Evolutionary conservation across 805 yeast species (phyloP).

Genomic region (Sugiyamaella chiloensis): DNA sequence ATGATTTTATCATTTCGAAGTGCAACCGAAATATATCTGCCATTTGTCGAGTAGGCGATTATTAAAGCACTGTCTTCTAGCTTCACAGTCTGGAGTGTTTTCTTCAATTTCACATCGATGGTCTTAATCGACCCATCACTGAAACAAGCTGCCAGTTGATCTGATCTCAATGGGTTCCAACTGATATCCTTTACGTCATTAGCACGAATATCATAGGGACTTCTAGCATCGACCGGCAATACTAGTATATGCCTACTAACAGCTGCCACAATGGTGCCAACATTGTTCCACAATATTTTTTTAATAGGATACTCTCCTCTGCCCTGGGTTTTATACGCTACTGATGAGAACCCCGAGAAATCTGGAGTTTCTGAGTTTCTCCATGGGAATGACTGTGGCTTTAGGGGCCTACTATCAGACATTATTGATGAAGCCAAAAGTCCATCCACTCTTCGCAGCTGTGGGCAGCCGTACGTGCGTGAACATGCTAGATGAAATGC

Average conservation of each 20-base stretch:
- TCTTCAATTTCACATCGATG: constrained; percentile 44
- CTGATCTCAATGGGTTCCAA: constrained; percentile 50
- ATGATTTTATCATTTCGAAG: constrained; percentile 40
- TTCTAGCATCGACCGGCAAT: not conserved
- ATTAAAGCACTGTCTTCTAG: constrained; percentile 25
- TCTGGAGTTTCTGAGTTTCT: not conserved
- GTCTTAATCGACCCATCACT: constrained; percentile 45
- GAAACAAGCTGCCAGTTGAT: constrained; percentile 48
- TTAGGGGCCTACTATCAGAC: not conserved
- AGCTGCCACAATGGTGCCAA: constrained; percentile 31
- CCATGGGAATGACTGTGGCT: constrained; percentile 1
- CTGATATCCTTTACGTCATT: constrained; percentile 38
- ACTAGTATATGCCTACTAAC: not conserved
- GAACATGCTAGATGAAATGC: no score
- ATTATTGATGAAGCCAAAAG: no score
- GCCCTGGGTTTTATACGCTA: not conserved
- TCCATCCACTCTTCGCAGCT: no score
- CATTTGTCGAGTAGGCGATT: constrained; percentile 45
- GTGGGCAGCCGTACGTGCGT: no score
- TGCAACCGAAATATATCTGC: constrained; percentile 44
- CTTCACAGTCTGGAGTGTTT: constrained; percentile 33
- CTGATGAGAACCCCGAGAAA: not conserved
- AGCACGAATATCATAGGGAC: not conserved
- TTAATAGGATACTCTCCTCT: constrained; percentile 2
- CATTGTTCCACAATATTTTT: constrained; percentile 30